phyloP scores from a whole-genome alignment of 2,329 filamentous ascomycete genomes.

The Aulographum hederae region DNA sequence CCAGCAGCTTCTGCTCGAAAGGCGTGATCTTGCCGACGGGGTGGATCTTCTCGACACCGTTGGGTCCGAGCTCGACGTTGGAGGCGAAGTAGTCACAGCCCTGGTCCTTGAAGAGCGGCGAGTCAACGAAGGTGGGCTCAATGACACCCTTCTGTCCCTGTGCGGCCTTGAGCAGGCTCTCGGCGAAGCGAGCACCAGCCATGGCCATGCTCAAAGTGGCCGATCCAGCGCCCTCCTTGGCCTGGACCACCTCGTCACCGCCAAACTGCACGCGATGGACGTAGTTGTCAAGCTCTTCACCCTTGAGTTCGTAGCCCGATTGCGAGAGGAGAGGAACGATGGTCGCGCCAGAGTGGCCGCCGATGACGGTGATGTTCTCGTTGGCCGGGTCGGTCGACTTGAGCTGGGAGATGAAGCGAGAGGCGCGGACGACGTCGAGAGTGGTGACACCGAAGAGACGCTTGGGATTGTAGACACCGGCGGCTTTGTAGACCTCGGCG shows the following conservation, averaged over 20 bases:
- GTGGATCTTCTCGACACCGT: conserved; percentile 88
- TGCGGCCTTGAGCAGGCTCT: conserved; percentile 80
- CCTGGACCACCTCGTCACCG: conserved; percentile 97
- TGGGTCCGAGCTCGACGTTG: conserved; percentile 86
- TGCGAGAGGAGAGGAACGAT: conserved; percentile 97
- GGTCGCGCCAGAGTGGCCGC: conserved; percentile 94
- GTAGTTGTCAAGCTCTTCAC: conserved; percentile 56
- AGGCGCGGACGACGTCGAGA: conserved; percentile 93
- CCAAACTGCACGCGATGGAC: conserved; percentile 95
- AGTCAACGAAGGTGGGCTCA: conserved; percentile 95
- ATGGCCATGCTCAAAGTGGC: conserved; percentile 98
- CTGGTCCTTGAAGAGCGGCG: conserved; percentile 95
- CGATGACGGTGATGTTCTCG: conserved; percentile 91
- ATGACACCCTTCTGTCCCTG: conserved; percentile 88
- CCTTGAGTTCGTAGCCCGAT: conserved; percentile 70
- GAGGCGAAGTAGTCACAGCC: conserved; percentile 94
- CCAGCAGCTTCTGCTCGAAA: conserved; percentile 76
- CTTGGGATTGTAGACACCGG: conserved; percentile 97
- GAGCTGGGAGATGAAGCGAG: conserved; percentile 91
- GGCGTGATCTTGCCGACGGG: conserved; percentile 70
- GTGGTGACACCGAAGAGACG: conserved; percentile 98
- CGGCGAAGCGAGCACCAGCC: conserved; percentile 71
- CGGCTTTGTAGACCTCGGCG: conserved; percentile 89
- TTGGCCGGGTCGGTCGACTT: conserved; percentile 77
- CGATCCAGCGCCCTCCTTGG: conserved; percentile 93